Base-by-base conservation (phyloP, 106 monocot genomes). In the Apostasia ramifera region DNA sequence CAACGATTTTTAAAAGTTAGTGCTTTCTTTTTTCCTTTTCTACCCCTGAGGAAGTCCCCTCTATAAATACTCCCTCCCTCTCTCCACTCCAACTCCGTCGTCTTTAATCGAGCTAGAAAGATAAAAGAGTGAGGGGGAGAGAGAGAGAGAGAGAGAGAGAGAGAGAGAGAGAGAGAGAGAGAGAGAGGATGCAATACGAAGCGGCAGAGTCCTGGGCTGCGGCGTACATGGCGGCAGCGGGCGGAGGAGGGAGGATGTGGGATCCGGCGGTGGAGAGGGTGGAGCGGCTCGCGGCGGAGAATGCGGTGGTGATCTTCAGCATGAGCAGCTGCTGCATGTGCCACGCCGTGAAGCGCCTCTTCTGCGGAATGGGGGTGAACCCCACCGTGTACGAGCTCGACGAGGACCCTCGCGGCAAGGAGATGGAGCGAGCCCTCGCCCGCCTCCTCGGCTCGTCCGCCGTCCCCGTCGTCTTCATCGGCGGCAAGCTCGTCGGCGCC, bases 301-400 rank as follows among this genome's bases (percentile, higher is more conserved):
- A 64, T 67, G 92, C 92, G 42, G 88, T 93, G 59, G 92, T 93
- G 51, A 74, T 93, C 9, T 93, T 93, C 83, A 93, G 92, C 77
- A 61, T 79, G 60, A 93, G 92, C 85, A 77, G 68, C n/a, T 93
- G 92, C 83, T 88, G 92, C 88, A 93, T 93, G 92, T 88, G 92
- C 88, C 88, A 93, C 72, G 86, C 88, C 0, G 79, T 93, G 68
- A 88, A 93, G 86, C 67, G 85, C 2, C 83, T 93, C 62, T 86
- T 93, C 77, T 86, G 88, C 72, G 92, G 83, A 55, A 83, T 93
- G 83, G 92, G 92, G n/a, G 92, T 93, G 47, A 76, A 70, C 75
- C 85, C 88, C 1, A 83, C 85, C 11, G 86, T 93, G 53, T 72
- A 93, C 79, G 92, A 93, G 86, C 92, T 93, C 11, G 92, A 93